phyloP scores from a whole-genome alignment of 345 rosid genomes.

The Populus alba region DNA sequence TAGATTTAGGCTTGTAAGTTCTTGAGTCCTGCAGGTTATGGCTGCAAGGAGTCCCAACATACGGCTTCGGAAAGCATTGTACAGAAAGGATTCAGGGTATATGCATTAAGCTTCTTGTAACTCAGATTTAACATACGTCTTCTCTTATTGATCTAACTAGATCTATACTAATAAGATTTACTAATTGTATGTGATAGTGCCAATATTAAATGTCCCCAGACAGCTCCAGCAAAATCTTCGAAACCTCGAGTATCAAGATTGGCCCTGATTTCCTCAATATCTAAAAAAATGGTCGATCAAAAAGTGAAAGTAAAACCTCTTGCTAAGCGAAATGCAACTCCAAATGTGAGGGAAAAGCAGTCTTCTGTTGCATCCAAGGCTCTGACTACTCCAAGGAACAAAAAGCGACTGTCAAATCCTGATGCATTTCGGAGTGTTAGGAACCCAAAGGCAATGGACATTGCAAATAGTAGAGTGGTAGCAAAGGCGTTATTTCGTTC shows the following conservation, averaged over 20 bases:
- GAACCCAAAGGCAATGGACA: slow-evolving; percentile 41
- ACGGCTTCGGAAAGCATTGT: slow-evolving; percentile 58
- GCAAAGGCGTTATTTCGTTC: slow-evolving; percentile 77
- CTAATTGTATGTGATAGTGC: slow-evolving; percentile 27
- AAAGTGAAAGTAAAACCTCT: slow-evolving; percentile 36
- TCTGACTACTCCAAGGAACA: slow-evolving; percentile 55
- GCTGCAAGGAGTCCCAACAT: slow-evolving; percentile 95
- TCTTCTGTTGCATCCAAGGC: slow-evolving; percentile 42
- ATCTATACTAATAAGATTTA: neutral
- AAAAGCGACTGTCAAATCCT: slow-evolving; percentile 46
- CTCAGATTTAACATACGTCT: neutral
- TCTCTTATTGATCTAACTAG: neutral
- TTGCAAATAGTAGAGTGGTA: slow-evolving; percentile 38
- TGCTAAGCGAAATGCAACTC: slow-evolving; percentile 39
- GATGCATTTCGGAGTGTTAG: slow-evolving; percentile 58
- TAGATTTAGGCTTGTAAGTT: slow-evolving; percentile 5
- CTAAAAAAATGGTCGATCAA: slow-evolving; percentile 46
- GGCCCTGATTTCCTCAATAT: slow-evolving; percentile 73
- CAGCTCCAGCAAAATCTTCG: slow-evolving; percentile 80
- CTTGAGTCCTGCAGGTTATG: slow-evolving; percentile 60
- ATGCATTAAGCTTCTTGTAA: neutral
- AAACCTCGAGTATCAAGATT: slow-evolving; percentile 58
- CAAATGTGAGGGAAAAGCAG: slow-evolving; percentile 40
- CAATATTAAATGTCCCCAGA: slow-evolving; percentile 59
- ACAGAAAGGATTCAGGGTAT: slow-evolving; percentile 49